A percentile compares a stretch with the other conserved stretches of the same genome.
phyloP scores from a whole-genome alignment of 768 basidiomycete genomes.

The Leccinellum rugosiceps region DNA sequence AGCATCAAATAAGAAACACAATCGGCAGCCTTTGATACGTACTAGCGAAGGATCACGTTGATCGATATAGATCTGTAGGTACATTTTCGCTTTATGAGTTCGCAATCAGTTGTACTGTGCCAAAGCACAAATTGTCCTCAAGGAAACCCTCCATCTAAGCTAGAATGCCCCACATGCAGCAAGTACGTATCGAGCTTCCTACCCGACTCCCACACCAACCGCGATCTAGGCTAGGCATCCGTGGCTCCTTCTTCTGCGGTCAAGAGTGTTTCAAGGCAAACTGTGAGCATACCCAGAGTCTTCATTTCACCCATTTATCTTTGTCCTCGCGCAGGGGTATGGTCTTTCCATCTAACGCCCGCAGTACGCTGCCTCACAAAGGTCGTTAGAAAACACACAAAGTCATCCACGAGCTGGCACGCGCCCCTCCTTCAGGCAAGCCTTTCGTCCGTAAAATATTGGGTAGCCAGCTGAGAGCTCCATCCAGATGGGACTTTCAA shows the following conservation, averaged over 20 bases:
- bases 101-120: slow-evolving; percentile 44
- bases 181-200: slow-evolving; percentile 54
- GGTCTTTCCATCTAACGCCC: background rate
- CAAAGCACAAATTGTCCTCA: slow-evolving; percentile 72
- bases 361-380: background rate
- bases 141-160: slow-evolving; percentile 77
- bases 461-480: background rate
- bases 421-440: slow-evolving; percentile 23
- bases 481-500: slow-evolving; percentile 70
- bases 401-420: slow-evolving; percentile 62
- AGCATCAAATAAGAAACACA: background rate
- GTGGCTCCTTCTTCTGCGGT: slow-evolving; percentile 86
- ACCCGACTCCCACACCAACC: slow-evolving; percentile 10
- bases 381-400: slow-evolving; percentile 75
- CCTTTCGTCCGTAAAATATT: background rate
- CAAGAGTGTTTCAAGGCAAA: slow-evolving; percentile 96
- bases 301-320: background rate
- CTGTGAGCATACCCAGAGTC: slow-evolving; percentile 61
- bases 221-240: slow-evolving; percentile 63
- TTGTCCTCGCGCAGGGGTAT: slow-evolving; percentile 23
- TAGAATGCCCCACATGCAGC: slow-evolving; percentile 93
- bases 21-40: background rate
- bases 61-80: background rate
- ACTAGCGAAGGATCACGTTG: background rate
- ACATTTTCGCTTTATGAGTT: slow-evolving; percentile 32